Conservation (phyloP, 2,329 filamentous ascomycete species). For the Fusarium xyrophilum region DNA sequence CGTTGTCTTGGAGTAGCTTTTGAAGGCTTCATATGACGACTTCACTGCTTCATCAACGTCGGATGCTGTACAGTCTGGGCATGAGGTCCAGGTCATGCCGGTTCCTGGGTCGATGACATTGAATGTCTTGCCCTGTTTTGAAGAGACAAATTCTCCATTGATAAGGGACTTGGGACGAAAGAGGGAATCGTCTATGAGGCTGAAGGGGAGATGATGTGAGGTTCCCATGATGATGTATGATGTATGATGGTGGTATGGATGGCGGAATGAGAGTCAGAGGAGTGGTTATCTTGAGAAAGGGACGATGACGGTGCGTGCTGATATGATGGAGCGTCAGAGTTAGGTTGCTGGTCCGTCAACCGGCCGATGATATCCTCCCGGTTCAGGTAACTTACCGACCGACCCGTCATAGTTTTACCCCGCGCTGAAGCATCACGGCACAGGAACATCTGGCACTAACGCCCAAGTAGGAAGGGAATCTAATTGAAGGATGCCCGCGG, state of each 20-base stretch:
- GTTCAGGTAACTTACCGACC: neutral
- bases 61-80: neutral
- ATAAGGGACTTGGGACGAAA: neutral
- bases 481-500: rapidly evolving
- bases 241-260: neutral
- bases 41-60: slow-evolving; percentile 42
- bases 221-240: neutral
- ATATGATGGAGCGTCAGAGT: neutral
- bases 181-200: neutral
- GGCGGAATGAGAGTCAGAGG: neutral
- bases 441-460: neutral
- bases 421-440: neutral
- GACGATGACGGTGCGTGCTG: no score
- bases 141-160: neutral
- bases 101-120: slow-evolving; percentile 8
- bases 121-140: neutral
- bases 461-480: neutral
- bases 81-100: neutral
- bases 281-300: no score
- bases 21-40: slow-evolving; percentile 47
- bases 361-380: neutral
- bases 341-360: neutral
- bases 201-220: neutral
- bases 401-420: neutral
- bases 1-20: slow-evolving; percentile 48